phyloP scores from a whole-genome alignment of 2,329 filamentous ascomycete genomes.

The Xylaria arbuscula region DNA sequence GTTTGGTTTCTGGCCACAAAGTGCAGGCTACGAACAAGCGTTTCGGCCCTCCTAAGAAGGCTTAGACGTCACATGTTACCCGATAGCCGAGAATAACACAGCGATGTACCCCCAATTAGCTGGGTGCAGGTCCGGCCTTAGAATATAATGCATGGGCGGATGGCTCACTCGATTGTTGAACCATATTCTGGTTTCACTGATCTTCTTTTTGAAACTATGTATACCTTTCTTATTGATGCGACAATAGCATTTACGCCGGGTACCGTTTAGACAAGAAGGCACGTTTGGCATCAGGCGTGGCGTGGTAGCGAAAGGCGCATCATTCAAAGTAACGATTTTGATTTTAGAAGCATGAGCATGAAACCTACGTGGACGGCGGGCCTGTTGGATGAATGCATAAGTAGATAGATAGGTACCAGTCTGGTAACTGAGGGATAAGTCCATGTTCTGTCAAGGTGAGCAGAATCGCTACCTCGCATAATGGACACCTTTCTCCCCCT shows the following conservation, averaged over 20 bases:
- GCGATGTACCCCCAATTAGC: not conserved
- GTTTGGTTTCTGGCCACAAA: conserved; percentile 46
- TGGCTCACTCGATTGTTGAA: not conserved
- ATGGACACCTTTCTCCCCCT: conserved; percentile 4
- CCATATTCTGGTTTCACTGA: not conserved
- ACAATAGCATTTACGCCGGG: conserved; percentile 4
- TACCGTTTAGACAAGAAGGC: conserved; percentile 18
- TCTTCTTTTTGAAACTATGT: not conserved
- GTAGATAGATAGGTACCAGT: conserved; percentile 5
- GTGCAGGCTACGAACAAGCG: conserved; percentile 53
- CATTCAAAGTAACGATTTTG: not conserved
- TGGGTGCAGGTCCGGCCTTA: not conserved
- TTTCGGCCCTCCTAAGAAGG: conserved; percentile 30
- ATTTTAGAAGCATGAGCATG: conserved; percentile 15
- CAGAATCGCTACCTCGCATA: not conserved
- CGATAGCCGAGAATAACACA: not conserved
- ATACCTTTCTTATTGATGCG: conserved; percentile 11
- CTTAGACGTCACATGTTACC: not conserved
- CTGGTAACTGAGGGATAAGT: conserved; percentile 6
- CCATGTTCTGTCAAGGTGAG: conserved; percentile 1
- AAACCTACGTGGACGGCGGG: conserved; percentile 1
- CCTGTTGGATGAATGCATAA: conserved; percentile 5
- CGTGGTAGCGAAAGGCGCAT: conserved; percentile 2
- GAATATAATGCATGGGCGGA: not conserved
- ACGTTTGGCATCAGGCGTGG: conserved; percentile 24